Evolutionary conservation across 2,329 filamentous ascomycete species (phyloP).

Genomic region (Phaeomoniella chlamydospora): DNA sequence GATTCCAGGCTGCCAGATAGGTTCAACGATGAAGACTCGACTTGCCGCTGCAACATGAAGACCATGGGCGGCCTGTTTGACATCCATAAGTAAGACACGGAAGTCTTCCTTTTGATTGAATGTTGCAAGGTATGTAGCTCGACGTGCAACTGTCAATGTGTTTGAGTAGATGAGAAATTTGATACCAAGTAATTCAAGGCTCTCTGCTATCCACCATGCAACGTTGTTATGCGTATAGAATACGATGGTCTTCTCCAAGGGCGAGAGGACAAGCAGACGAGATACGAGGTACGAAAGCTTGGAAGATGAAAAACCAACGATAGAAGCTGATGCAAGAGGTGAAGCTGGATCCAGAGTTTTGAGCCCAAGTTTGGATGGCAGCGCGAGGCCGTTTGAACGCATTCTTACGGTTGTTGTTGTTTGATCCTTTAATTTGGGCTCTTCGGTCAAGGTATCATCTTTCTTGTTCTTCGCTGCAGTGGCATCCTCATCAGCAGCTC

Average conservation of each 20-base stretch:
- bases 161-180: constrained; percentile 44
- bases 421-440: constrained; percentile 9
- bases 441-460: constrained; percentile 4
- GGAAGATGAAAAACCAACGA: constrained; percentile 70
- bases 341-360: constrained; percentile 20
- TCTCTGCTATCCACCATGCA: constrained; percentile 72
- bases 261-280: constrained; percentile 51
- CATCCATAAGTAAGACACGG: constrained; percentile 76
- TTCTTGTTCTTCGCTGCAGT: constrained; percentile 4
- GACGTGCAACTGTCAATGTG: constrained; percentile 43
- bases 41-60: constrained; percentile 74
- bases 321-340: constrained; percentile 42
- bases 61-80: constrained; percentile 78
- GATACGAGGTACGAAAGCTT: constrained; percentile 81
- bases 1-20: constrained; percentile 69
- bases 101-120: constrained; percentile 60
- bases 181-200: constrained; percentile 56
- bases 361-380: neutral
- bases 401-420: constrained; percentile 1
- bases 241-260: constrained; percentile 70
- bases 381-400: neutral
- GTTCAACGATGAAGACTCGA: constrained; percentile 77
- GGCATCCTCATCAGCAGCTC: constrained; percentile 7
- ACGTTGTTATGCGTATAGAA: constrained; percentile 86
- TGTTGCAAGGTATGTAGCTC: constrained; percentile 60